Conservation (phyloP, 768 basidiomycete species). For the Boletellus emodensis region DNA sequence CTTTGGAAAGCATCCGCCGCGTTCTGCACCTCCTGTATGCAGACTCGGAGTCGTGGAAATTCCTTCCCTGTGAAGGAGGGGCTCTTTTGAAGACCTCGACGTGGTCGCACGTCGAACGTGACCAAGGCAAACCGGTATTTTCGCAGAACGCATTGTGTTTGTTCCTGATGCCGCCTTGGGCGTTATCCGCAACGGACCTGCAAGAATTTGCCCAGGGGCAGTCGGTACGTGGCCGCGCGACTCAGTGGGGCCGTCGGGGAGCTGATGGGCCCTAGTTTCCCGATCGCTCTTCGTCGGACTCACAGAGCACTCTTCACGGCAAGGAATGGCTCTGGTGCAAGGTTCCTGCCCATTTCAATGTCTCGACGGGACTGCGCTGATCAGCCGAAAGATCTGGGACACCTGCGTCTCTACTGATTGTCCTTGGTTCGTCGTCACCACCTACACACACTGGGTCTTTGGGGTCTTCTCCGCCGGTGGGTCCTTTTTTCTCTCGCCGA, state of each 20-base stretch:
- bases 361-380: constrained; percentile 4
- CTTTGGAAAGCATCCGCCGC: constrained; percentile 48
- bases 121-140: constrained; percentile 10
- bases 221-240: constrained; percentile 12
- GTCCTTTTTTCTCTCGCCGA: constrained; percentile 4
- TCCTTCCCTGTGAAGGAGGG: constrained; percentile 23
- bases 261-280: constrained; percentile 18
- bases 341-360: constrained; percentile 17
- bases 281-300: constrained; percentile 8
- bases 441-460: constrained; percentile 42
- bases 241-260: background rate
- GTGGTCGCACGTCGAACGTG: constrained; percentile 23
- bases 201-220: constrained; percentile 29
- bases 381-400: constrained; percentile 35
- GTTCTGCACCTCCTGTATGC: constrained; percentile 33
- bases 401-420: constrained; percentile 33
- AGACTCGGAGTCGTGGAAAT: constrained; percentile 28
- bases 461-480: constrained; percentile 39
- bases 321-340: constrained; percentile 57
- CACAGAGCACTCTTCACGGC: constrained; percentile 24
- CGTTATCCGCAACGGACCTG: constrained; percentile 32
- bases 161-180: constrained; percentile 40
- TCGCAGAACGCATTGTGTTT: constrained; percentile 24
- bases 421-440: constrained; percentile 41
- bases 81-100: constrained; percentile 22